Evolutionary conservation across 768 basidiomycete genomes (phyloP), one percentile per base, ranked within the genome.

Genomic region (Leccinum fibrillosum): DNA sequence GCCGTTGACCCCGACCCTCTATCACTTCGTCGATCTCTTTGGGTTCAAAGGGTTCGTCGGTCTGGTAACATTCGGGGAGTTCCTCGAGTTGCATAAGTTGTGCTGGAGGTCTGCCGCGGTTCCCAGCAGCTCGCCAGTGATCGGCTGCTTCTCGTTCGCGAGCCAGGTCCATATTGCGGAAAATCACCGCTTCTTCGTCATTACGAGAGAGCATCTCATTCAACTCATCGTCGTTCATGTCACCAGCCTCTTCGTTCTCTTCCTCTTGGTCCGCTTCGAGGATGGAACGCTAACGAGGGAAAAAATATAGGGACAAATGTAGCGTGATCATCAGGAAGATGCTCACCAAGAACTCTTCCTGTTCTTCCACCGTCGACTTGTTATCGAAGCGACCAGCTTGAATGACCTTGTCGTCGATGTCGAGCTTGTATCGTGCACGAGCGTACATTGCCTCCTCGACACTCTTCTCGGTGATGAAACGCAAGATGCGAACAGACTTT

Each of bases 381-480:
- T 98, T 96, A 72, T 99, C 97, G 76, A 98, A 98, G 49, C 94
- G 93, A 80, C 96, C 96, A 54, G 94, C 94, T 77, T 98, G 96
- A 68, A 98, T 98, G 76, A 97, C 96, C 74, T 99, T 98, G 77
- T 96, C 94, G 72, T 99, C 97, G 67, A 99, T 95, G 67, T 96
- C 96, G 28, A 98, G 88, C 79, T 99, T 99, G 76, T 86, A 92
- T 57, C 92, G 85, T 5, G 97, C 97, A 62, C 94, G 86, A 48
- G 92, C 90, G 60, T 98, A 90, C 85, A 98, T 97, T 4, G 94
- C 93, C 75, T 98, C 97, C 75, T 98, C 97, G 23, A 99, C 94
- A 62, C 94, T 96, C 78, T 94, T 94, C 74, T 97, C 93, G 4
- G 96, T 97, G 71, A 99, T 95, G 73, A 99, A 92, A 61, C 96